A percentile compares a stretch with the other conserved stretches of the same genome.
Evolutionary conservation across 441 rosid species (phyloP).

Genomic region (Gossypium schwendimanii): DNA sequence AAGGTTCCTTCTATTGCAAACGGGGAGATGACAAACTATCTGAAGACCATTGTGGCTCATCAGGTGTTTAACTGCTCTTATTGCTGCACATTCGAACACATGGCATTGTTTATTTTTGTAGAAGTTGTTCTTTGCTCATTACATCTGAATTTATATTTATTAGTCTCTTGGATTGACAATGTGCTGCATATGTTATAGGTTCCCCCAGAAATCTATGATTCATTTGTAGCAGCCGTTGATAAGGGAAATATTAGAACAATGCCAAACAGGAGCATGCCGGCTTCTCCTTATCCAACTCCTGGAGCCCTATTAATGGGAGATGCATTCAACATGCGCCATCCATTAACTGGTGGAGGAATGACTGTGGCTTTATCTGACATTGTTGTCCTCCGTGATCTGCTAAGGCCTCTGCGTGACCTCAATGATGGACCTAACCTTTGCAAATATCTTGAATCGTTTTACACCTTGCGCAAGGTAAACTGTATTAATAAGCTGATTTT

Average conservation of each 20-base stretch:
- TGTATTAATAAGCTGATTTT: neutral
- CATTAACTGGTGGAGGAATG: slow-evolving; percentile 96
- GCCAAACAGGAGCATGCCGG: slow-evolving; percentile 98
- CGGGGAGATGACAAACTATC: slow-evolving; percentile 17
- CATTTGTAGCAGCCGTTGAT: slow-evolving; percentile 72
- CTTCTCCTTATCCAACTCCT: slow-evolving; percentile 75
- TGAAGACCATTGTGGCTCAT: slow-evolving; percentile 11
- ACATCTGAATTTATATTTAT: neutral
- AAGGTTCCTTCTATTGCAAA: slow-evolving; percentile 16
- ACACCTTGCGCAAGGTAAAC: slow-evolving; percentile 78
- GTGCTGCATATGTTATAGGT: slow-evolving; percentile 36
- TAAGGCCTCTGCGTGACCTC: slow-evolving; percentile 58
- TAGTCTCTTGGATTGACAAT: slow-evolving; percentile 12
- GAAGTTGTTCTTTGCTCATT: neutral
- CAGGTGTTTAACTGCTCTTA: neutral
- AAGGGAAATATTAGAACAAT: slow-evolving; percentile 73
- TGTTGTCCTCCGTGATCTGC: slow-evolving; percentile 67
- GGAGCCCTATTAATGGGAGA: slow-evolving; percentile 91
- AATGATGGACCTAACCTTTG: slow-evolving; percentile 57
- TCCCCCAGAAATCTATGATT: slow-evolving; percentile 56
- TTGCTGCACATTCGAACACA: neutral
- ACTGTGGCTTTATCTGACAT: slow-evolving; percentile 85
- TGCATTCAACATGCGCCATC: slow-evolving; percentile 98
- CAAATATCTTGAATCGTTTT: slow-evolving; percentile 81
- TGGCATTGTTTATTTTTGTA: neutral